Evolutionary conservation across 2,329 filamentous ascomycete genomes (phyloP), one percentile per base, ranked within the genome.

Genomic region (Colletotrichum melonis): DNA sequence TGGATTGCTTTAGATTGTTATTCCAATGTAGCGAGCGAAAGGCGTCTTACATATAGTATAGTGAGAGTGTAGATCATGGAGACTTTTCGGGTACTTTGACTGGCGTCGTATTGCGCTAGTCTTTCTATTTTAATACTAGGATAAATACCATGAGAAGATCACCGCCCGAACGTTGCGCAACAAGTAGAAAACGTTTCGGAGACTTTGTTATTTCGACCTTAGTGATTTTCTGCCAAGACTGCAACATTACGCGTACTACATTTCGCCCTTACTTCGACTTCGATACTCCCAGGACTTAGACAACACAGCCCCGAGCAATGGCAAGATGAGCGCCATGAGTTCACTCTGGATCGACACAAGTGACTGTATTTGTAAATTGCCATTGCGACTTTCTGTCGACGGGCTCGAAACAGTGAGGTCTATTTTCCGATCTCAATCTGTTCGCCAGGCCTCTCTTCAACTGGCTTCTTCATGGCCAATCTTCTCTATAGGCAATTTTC

Each of bases 41-140:
- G 56, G 1, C 14, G 6, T 3, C 14, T 8, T 24, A 52, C 24
- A 19, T 67, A 52, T 24, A 28, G 24, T 26, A 8, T 54, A 5
- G 38, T 8, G 6, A 28, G 5, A 1, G 3, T 5, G 63, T 14
- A 24, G 55, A 32, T 4, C 30, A 35, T 70, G 63, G 42, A 70
- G 63, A 60, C 67, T 70, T 67, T 67, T 67, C 67, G 67, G 63
- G n/a, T 1, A 59, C 67, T 22, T 70, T 70, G 54, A 1, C 12
- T 24, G 7, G 19, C 30, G 46, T 54, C 6, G 12, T 19, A n/a
- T 54, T n/a, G 9, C 32, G 26, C 7, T 24, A 26, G 12, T 19
- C 7, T 2, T 16, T 12, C n/a, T 12, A 12, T n/a, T 55, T 8
- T 11, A n/a, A 9, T 30, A 54, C 62, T 6, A 26, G n/a, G 22